Conservation (phyloP, 2,329 filamentous ascomycete species). For the Plenodomus biglobosus region DNA sequence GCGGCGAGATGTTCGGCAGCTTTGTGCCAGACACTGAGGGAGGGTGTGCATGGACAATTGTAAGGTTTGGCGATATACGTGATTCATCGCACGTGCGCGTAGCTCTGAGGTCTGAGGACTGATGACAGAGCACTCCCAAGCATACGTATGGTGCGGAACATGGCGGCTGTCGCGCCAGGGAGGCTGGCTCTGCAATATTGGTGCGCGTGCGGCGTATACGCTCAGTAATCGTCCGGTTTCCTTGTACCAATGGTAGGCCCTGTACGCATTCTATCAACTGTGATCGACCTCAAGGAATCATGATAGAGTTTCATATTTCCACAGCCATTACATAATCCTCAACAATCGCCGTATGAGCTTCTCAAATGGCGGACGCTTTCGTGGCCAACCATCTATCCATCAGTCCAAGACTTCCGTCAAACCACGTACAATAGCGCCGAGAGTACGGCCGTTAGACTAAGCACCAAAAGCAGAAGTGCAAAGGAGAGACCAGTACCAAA, state of each 20-base stretch:
- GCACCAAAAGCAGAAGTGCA: conserved; percentile 2
- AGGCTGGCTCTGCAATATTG: neutral
- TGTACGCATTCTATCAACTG: neutral
- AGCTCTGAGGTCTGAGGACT: neutral
- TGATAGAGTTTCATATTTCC: conserved; percentile 8
- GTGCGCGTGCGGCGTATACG: neutral
- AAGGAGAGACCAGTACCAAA: conserved; percentile 12
- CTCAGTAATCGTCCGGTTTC: neutral
- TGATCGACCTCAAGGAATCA: neutral
- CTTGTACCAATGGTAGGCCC: neutral
- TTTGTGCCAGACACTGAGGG: neutral
- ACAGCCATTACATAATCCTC: conserved; percentile 8
- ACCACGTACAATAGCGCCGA: conserved; percentile 9
- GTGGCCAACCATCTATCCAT: conserved; percentile 19
- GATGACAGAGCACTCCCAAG: neutral
- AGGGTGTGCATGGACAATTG: neutral
- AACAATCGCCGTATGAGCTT: conserved; percentile 10
- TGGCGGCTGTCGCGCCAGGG: neutral
- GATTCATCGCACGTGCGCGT: neutral
- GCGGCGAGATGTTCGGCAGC: neutral
- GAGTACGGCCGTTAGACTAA: conserved; percentile 14
- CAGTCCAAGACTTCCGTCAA: conserved; percentile 10
- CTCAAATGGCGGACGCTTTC: conserved; percentile 6
- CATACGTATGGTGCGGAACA: neutral
- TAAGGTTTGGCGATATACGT: neutral